Conservation (phyloP, 139 green algal genomes). For the Microglena sp. region DNA sequence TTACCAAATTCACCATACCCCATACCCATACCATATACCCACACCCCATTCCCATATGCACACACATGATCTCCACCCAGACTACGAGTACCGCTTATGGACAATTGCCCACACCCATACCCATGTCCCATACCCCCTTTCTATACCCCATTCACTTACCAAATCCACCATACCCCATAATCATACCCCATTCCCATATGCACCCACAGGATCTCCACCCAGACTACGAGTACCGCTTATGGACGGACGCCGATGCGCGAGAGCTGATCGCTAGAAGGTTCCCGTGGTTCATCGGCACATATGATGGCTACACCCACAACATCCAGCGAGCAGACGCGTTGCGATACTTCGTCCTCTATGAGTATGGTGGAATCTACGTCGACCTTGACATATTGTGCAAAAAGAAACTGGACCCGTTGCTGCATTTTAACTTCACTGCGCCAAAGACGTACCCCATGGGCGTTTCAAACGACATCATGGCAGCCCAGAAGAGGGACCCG, state of each 20-base stretch:
- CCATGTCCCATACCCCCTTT: too few relatives aligned
- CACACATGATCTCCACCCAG: too few relatives aligned
- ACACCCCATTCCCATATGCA: too few relatives aligned
- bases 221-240: constrained; percentile 8
- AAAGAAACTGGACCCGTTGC: constrained; percentile 12
- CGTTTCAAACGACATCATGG: constrained; percentile 7
- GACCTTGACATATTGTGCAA: constrained; percentile 14
- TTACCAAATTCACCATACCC: too few relatives aligned
- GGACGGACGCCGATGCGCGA: neutral
- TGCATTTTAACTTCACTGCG: constrained; percentile 5
- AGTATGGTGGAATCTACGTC: constrained; percentile 18
- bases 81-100: too few relatives aligned
- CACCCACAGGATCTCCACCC: neutral
- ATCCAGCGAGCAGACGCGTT: constrained; percentile 19
- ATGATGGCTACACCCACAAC: constrained; percentile 4
- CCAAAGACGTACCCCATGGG: constrained; percentile 20
- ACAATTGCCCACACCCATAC: too few relatives aligned
- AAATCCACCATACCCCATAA: too few relatives aligned
- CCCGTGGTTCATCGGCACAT: constrained; percentile 16
- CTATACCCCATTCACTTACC: too few relatives aligned
- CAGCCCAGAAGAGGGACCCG: neutral
- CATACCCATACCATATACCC: too few relatives aligned
- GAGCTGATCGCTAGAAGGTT: constrained; percentile 8
- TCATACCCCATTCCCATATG: too few relatives aligned
- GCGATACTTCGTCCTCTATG: constrained; percentile 21